Conservation (phyloP, 257 asterid genomes). For the Solanum bulbocastanum region DNA sequence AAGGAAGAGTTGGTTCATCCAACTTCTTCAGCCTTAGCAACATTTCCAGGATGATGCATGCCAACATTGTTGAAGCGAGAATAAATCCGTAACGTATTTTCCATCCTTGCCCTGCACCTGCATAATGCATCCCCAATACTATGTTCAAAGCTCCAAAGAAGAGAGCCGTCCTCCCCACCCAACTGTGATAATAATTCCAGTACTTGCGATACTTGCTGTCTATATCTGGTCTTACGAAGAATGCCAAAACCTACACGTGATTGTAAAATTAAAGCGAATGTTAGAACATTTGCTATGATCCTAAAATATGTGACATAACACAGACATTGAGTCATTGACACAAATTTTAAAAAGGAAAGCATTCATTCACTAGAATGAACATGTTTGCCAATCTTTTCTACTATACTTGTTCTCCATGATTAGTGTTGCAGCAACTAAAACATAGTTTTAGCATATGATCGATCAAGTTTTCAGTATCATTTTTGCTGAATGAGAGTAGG, state of each 20-base stretch:
- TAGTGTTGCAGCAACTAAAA: not conserved
- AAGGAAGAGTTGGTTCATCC: slow-evolving; percentile 23
- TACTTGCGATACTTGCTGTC: slow-evolving; percentile 57
- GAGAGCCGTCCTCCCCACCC: slow-evolving; percentile 68
- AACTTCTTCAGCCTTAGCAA: slow-evolving; percentile 38
- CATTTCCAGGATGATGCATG: slow-evolving; percentile 47
- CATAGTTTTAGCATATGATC: not conserved
- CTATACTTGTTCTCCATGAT: not conserved
- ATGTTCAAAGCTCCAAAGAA: slow-evolving; percentile 66
- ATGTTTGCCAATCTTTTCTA: not conserved
- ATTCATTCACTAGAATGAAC: not conserved
- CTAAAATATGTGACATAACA: not conserved
- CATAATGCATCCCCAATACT: slow-evolving; percentile 62
- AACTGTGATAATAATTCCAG: slow-evolving; percentile 70
- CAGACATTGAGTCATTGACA: not conserved
- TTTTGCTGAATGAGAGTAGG: not conserved
- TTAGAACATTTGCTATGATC: not conserved
- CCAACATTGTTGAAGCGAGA: slow-evolving; percentile 32
- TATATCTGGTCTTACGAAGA: slow-evolving; percentile 50
- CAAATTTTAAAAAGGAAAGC: not conserved
- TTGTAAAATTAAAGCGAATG: not conserved
- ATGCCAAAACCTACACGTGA: slow-evolving; percentile 50
- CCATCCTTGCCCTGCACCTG: slow-evolving; percentile 54
- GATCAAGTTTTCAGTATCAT: not conserved
- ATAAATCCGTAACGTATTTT: slow-evolving; percentile 53